Evolutionary conservation across 148 eudicot species (phyloP).

Genomic region (Nepenthes gracilis): DNA sequence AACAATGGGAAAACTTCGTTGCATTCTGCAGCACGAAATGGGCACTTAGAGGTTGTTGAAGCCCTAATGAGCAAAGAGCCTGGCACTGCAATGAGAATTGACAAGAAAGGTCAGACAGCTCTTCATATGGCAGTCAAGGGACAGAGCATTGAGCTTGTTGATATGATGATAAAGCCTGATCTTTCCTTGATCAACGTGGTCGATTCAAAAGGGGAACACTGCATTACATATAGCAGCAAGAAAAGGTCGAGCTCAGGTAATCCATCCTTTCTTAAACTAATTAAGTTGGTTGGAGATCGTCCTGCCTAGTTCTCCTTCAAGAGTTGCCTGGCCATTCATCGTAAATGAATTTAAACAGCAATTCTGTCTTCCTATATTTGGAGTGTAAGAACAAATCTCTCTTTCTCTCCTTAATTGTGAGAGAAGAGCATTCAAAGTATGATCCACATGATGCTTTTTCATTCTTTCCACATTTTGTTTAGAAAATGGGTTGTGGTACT

Average conservation of each 20-base stretch:
- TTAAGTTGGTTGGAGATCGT: not conserved
- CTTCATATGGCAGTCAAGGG: slow-evolving; percentile 65
- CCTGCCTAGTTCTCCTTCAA: not conserved
- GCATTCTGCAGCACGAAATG: slow-evolving; percentile 52
- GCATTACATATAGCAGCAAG: slow-evolving; percentile 44
- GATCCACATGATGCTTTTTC: too few species aligned
- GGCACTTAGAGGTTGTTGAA: slow-evolving; percentile 36
- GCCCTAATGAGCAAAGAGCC: slow-evolving; percentile 36
- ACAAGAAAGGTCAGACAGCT: slow-evolving; percentile 54
- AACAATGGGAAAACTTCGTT: slow-evolving; percentile 36
- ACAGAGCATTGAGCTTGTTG: slow-evolving; percentile 30
- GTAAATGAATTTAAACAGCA: too few species aligned
- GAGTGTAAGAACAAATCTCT: too few species aligned
- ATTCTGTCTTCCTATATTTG: too few species aligned
- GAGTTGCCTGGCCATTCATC: not conserved
- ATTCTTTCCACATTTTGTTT: too few species aligned
- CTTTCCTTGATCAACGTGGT: slow-evolving; percentile 22
- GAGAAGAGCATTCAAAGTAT: too few species aligned
- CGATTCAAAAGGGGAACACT: slow-evolving; percentile 38
- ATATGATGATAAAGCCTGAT: slow-evolving; percentile 24
- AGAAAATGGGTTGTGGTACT: too few species aligned
- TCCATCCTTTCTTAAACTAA: not conserved
- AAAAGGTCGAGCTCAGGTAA: slow-evolving; percentile 45
- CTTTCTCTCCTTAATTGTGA: too few species aligned
- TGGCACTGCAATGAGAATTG: slow-evolving; percentile 20